Evolutionary conservation across 1,284 basidiomycete genomes (phyloP), one percentile per base, ranked within the genome.

Genomic region (Pseudozyma pruni): DNA sequence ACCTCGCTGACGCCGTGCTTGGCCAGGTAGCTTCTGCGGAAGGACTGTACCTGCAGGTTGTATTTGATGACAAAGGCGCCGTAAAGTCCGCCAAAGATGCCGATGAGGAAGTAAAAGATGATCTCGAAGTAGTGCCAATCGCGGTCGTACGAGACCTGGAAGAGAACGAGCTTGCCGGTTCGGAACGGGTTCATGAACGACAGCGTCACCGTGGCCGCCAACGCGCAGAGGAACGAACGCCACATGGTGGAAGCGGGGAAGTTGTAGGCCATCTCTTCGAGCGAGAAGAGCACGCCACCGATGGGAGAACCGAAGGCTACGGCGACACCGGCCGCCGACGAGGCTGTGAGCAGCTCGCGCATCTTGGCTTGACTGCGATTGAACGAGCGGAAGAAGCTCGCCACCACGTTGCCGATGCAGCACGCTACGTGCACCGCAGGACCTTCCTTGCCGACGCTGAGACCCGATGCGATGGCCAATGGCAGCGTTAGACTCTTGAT

Each of bases 101-200:
- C 96, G 40, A 98, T 88, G 62, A 98, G 87, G 50, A 98, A 86
- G 84, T 94, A 97, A 31, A 94, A 87, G n/a, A 95, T 89, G 51
- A 98, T 92, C 83, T 98, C 96, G 81, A 98, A 98, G 85, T 96
- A 98, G 82, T 98, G 95, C 96, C 96, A 99, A 78, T 95, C 93
- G 27, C 94, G 87, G 81, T 92, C 93, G 83, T 98, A 98, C 7
- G 94, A 95, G 66, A 98, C 93, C 82, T 97, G 93, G 86, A 98
- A 98, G 64, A 98, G 85, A 76, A 98, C 96, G 27, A 99, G 89
- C 83, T 98, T 98, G 33, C 96, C 96, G 0, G 96, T 98, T 23
- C 94, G 88, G 85, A 94, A 99, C 0, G 96, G 96, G 81, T 98
- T 98, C 91, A 99, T 94, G 3, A 92, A 91, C 90, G 94, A 91